A percentile compares a stretch with the other conserved stretches of the same genome.
Conservation (phyloP, 768 basidiomycete genomes). For the Chlorophyllum brunneum region DNA sequence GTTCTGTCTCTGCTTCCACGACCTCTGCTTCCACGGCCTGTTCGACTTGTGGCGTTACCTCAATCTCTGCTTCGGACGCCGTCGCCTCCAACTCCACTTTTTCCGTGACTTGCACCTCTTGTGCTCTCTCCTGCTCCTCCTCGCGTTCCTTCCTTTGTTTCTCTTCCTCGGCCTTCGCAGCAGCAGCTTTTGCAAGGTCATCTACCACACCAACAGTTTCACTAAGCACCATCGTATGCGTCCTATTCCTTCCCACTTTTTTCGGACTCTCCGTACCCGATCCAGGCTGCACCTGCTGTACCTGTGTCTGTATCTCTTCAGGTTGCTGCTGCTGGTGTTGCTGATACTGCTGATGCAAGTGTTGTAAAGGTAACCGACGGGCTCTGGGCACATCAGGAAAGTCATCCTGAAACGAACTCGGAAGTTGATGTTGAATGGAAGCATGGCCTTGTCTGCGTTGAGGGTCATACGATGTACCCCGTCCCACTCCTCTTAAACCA, state of each 20-base stretch:
- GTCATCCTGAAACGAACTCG: neutral
- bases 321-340: constrained; percentile 8
- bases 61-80: neutral
- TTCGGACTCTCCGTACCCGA: constrained; percentile 32
- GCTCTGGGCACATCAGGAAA: constrained; percentile 7
- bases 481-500: constrained; percentile 1
- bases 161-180: constrained; percentile 1
- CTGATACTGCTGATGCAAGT: constrained; percentile 1
- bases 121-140: constrained; percentile 12
- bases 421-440: constrained; percentile 5
- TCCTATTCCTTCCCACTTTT: constrained; percentile 50
- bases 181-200: constrained; percentile 22
- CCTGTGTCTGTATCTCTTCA: neutral
- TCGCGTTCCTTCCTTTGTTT: constrained; percentile 13
- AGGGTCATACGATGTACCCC: constrained; percentile 11
- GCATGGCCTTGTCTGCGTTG: neutral
- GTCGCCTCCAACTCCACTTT: neutral
- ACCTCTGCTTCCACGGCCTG: too few relatives aligned
- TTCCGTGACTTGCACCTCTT: neutral
- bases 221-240: constrained; percentile 74
- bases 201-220: constrained; percentile 33
- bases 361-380: neutral
- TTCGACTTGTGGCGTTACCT: too few relatives aligned
- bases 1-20: too few relatives aligned
- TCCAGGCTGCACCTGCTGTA: constrained; percentile 12